These are phyloP conservation scores for Raffaelea arxii DNA, from an alignment of 2,329 filamentous ascomycete species.

Conservation along the genomic window DNA sequence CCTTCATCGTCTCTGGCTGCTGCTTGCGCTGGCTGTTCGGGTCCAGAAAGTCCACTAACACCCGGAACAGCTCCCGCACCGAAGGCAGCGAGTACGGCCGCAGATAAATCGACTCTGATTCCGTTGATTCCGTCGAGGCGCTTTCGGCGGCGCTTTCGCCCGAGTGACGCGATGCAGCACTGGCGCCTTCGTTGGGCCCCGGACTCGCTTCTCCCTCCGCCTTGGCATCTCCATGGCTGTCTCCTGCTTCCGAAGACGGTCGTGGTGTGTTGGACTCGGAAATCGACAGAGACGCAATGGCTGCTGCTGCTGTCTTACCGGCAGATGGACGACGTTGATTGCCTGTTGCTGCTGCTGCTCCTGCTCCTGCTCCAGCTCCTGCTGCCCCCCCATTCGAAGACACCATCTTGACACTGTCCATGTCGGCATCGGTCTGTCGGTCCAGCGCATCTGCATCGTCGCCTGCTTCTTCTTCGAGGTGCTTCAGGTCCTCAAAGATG, in stretches of 20 bases:
- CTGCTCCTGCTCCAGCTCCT: background rate
- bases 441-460: slow-evolving; percentile 58
- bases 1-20: slow-evolving; percentile 88
- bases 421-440: slow-evolving; percentile 55
- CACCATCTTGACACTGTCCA: slow-evolving; percentile 76
- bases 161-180: background rate
- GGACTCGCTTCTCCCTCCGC: slow-evolving; percentile 4
- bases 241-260: too few species aligned
- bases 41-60: slow-evolving; percentile 86
- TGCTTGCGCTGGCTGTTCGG: slow-evolving; percentile 88
- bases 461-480: slow-evolving; percentile 67
- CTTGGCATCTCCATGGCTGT: slow-evolving; percentile 1
- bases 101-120: slow-evolving; percentile 45
- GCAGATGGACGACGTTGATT: background rate
- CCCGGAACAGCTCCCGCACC: slow-evolving; percentile 87
- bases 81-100: slow-evolving; percentile 90
- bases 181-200: slow-evolving; percentile 4
- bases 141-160: slow-evolving; percentile 11
- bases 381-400: slow-evolving; percentile 27
- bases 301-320: background rate
- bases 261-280: background rate
- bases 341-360: background rate
- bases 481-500: slow-evolving; percentile 88
- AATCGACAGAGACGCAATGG: background rate
- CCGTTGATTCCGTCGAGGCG: slow-evolving; percentile 14